Base-by-base conservation (phyloP, 768 basidiomycete species). In the Grammothele lineata region DNA sequence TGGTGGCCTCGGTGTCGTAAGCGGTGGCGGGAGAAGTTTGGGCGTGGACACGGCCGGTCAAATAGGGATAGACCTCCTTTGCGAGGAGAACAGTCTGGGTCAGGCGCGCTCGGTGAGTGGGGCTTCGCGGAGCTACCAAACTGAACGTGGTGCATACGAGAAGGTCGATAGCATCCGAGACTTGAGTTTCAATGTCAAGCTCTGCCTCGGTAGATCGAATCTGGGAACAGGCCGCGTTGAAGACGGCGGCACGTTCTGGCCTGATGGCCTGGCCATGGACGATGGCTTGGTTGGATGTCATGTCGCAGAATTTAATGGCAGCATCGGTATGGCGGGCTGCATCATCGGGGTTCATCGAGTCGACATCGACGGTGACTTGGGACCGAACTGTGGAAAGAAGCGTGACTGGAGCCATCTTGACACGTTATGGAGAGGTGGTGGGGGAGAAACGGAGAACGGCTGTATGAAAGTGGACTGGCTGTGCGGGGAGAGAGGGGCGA, bases 281-380 rank as follows among this genome's bases (percentile, higher is more conserved):
- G 47, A 76, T 70, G 15, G 70, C 73, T 55, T 76, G 74, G 45
- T 76, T 77, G 10, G 74, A 76, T 24, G 73, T 76, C 73, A 75
- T 76, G 55, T 75, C 70, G 43, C 55, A 59, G 63, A 76, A 75
- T 26, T 45, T 34, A 48, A 49, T 18, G 53, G 57, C 12, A 40
- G 24, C 11, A 37, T 40, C 32, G 45, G 65, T 62, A 52, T 73
- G 65, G 6, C 64, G 58, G 22, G 56, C 54, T 1, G 74, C 69
- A 26, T 69, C 68, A 23, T 49, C 61, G 18, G 69, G 67, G 51
- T 74, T 72, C 74, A 77, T 76, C 17, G 73, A 73, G 57, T 76
- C 74, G 49, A 76, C 66, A 62, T 76, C 72, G 56, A 78, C 58
- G 35, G 61, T 57, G 17, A 73, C 44, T 8, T 64, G 45, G 5